phyloP scores from a whole-genome alignment of 441 rosid species.

The Capsella rubella region DNA sequence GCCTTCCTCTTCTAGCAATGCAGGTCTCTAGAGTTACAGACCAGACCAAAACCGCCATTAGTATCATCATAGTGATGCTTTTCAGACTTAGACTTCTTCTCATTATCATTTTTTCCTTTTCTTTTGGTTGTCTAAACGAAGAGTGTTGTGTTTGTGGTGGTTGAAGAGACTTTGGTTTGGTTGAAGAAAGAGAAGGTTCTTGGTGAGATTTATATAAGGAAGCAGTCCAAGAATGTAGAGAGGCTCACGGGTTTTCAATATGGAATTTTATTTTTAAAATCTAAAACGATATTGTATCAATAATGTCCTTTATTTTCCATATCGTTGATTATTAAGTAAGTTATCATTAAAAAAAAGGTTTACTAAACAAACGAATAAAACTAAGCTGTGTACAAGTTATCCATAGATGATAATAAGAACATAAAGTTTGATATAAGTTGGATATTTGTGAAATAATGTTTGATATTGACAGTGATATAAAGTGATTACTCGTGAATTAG shows the following conservation, averaged over 20 bases:
- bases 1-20: constrained; percentile 87
- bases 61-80: constrained; percentile 60
- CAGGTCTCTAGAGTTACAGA: constrained; percentile 68
- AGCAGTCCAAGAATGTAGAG: constrained; percentile 49
- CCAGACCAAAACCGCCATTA: constrained; percentile 73
- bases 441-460: constrained; percentile 22
- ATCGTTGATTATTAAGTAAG: constrained; percentile 6
- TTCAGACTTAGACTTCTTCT: constrained; percentile 47
- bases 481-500: constrained; percentile 32
- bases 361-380: constrained; percentile 15
- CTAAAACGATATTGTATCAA: constrained; percentile 40
- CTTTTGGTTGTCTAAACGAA: constrained; percentile 19
- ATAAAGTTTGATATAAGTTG: constrained; percentile 26
- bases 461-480: constrained; percentile 35
- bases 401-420: constrained; percentile 27
- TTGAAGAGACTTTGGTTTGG: constrained; percentile 20
- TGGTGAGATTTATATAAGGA: constrained; percentile 56
- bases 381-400: constrained; percentile 34
- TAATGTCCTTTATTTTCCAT: constrained; percentile 40
- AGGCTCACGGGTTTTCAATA: constrained; percentile 41
- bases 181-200: constrained; percentile 45
- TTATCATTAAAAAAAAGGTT: neutral
- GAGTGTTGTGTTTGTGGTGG: constrained; percentile 24
- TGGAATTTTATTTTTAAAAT: constrained; percentile 30
- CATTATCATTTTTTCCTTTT: constrained; percentile 46